Conservation (phyloP, 1,284 basidiomycete species). For the Fomitopsis pinicola region DNA sequence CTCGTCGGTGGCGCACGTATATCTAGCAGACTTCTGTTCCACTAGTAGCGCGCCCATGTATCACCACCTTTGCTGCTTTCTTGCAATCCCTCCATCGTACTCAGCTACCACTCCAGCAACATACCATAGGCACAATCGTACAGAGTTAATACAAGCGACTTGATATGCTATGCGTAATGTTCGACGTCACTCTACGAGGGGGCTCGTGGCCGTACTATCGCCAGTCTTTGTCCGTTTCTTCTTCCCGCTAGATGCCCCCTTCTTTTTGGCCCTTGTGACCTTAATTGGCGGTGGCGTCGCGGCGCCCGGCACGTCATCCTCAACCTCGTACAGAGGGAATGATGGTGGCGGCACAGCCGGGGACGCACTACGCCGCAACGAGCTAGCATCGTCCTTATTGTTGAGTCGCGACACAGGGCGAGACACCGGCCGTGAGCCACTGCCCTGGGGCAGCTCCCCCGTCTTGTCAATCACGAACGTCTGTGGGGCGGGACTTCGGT, state of each 20-base stretch:
- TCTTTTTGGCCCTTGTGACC: conserved; percentile 71
- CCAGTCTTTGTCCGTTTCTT: conserved; percentile 51
- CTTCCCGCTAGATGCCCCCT: conserved; percentile 49
- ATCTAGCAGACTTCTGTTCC: conserved; percentile 19
- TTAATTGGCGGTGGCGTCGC: conserved; percentile 69
- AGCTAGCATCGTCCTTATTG: conserved; percentile 20
- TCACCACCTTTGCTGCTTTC: conserved; percentile 7
- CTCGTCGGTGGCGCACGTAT: conserved; percentile 5
- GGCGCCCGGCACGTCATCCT: conserved; percentile 40
- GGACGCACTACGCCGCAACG: conserved; percentile 14
- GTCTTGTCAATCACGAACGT: conserved; percentile 67
- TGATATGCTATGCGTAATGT: conserved; percentile 7
- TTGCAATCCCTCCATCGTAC: conserved; percentile 14
- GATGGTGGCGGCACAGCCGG: conserved; percentile 33
- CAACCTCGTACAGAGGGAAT: conserved; percentile 55
- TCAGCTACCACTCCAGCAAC: conserved; percentile 14
- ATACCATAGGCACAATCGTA: conserved; percentile 24
- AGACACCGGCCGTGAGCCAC: conserved; percentile 24
- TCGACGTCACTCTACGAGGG: conserved; percentile 2
- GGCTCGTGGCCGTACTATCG: conserved; percentile 6
- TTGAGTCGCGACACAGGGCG: conserved; percentile 16
- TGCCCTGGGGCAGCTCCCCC: conserved; percentile 80
- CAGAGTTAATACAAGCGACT: conserved; percentile 17
- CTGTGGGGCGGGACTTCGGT: conserved; percentile 21
- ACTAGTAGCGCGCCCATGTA: conserved; percentile 19